Conservation (phyloP, 139 green algal species). For the Chlorella sorokiniana region DNA sequence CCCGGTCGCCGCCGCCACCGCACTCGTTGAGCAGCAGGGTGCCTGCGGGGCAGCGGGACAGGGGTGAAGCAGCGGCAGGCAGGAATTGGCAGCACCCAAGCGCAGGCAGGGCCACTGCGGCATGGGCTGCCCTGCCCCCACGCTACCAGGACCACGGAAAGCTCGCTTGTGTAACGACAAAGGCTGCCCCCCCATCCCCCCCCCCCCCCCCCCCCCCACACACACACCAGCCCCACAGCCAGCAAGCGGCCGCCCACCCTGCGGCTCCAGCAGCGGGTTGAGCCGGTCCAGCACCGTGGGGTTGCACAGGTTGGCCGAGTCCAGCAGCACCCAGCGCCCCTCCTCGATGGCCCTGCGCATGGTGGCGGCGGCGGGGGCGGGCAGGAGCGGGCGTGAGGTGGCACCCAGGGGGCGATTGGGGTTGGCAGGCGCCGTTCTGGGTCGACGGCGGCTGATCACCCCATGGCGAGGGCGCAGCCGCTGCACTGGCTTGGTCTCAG, state of each 20-base stretch:
- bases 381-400: background rate
- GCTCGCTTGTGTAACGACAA: background rate
- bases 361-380: background rate
- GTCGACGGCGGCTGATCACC: too few relatives aligned
- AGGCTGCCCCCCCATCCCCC: background rate
- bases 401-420: background rate
- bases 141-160: background rate
- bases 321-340: constrained; percentile 84
- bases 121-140: background rate
- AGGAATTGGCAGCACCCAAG: background rate
- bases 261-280: constrained; percentile 95
- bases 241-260: constrained; percentile 14
- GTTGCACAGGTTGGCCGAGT: constrained; percentile 97
- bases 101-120: background rate
- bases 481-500: too few relatives aligned
- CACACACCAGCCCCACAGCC: background rate
- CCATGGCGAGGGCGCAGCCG: too few relatives aligned
- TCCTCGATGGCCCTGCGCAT: constrained; percentile 31
- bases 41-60: constrained; percentile 49
- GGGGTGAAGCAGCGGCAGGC: background rate
- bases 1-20: constrained; percentile 51
- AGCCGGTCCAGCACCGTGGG: constrained; percentile 96
- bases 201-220: background rate
- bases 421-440: background rate
- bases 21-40: constrained; percentile 90